Conservation (phyloP, 169 alveolate genomes). For the Besnoitia besnoiti region DNA sequence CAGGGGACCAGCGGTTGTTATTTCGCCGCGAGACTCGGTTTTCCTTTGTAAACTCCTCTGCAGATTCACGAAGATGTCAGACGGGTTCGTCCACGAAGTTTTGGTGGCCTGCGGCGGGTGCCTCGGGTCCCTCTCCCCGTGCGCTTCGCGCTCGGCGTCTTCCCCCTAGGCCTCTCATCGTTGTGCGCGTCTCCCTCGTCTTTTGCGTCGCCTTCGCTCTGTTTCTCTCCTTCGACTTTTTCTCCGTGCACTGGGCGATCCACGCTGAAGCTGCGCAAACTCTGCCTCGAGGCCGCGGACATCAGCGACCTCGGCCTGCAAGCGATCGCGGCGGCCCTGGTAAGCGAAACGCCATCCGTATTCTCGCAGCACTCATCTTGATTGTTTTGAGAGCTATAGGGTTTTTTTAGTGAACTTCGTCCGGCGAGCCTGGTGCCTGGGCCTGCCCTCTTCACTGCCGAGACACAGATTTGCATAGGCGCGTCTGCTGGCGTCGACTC, state of each 20-base stretch:
- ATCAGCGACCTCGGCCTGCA: slow-evolving; percentile 49
- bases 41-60: neutral
- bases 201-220: neutral
- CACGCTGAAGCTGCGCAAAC: neutral
- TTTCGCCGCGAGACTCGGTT: neutral
- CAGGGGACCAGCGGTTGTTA: too few species aligned
- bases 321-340: slow-evolving; percentile 41
- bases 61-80: slow-evolving; percentile 36
- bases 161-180: neutral
- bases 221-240: neutral
- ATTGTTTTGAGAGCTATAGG: too few species aligned
- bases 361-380: too few species aligned
- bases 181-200: too few species aligned
- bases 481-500: too few species aligned
- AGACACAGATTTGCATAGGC: too few species aligned
- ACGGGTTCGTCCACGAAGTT: slow-evolving; percentile 39
- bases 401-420: too few species aligned
- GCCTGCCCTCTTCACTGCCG: too few species aligned
- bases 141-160: neutral
- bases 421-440: too few species aligned
- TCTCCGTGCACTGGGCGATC: neutral
- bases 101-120: slow-evolving; percentile 14
- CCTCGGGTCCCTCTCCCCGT: too few species aligned
- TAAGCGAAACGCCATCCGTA: too few species aligned
- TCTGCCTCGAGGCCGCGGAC: slow-evolving; percentile 61